These are phyloP conservation scores for Emiliania huxleyi DNA, from an alignment of 78 protist species.

Conservation along the genomic window DNA sequence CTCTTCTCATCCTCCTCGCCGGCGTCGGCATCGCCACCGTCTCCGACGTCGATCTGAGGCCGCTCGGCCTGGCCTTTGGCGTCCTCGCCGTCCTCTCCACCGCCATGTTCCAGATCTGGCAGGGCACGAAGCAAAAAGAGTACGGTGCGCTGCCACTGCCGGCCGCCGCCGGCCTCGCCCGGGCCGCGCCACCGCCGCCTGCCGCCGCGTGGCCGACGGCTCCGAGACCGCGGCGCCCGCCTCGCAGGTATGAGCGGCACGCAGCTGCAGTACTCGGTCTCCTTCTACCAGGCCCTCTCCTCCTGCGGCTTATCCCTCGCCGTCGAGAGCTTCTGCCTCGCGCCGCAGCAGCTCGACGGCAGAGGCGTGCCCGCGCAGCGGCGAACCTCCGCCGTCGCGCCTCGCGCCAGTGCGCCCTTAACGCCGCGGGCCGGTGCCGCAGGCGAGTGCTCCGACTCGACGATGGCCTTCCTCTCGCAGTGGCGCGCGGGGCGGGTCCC, in stretches of 20 bases:
- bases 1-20: not conserved
- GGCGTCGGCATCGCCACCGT: slow-evolving; percentile 25
- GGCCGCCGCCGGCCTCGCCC: too few species aligned
- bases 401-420: too few species aligned
- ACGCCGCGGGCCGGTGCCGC: too few species aligned
- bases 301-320: not conserved
- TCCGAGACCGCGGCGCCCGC: too few species aligned
- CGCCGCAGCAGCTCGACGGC: not conserved
- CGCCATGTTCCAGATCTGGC: slow-evolving; percentile 58
- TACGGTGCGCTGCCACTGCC: too few species aligned
- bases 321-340: not conserved
- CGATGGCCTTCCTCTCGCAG: too few species aligned
- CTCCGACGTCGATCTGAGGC: slow-evolving; percentile 40
- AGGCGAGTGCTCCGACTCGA: too few species aligned
- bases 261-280: not conserved
- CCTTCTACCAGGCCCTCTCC: not conserved
- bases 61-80: slow-evolving; percentile 39
- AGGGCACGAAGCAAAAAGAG: slow-evolving; percentile 40
- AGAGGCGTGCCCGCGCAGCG: too few species aligned
- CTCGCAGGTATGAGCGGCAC: not conserved
- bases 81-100: slow-evolving; percentile 37
- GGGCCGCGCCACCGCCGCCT: too few species aligned
- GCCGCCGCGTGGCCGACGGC: too few species aligned
- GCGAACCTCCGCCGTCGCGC: too few species aligned
- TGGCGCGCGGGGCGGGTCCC: too few species aligned